Conservation (phyloP, 2,329 filamentous ascomycete species). For the Ciborinia camelliae region DNA sequence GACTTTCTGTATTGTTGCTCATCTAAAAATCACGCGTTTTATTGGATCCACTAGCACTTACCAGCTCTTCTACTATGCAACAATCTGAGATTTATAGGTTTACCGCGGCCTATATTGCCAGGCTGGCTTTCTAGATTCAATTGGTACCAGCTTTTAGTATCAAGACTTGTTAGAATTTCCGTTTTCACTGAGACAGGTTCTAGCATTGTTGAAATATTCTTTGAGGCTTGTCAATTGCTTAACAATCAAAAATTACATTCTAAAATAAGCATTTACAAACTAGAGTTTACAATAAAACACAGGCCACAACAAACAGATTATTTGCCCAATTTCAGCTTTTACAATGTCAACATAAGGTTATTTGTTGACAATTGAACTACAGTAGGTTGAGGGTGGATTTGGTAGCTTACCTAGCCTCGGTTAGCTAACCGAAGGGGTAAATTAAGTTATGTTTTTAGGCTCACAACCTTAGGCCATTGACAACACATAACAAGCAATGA, state of each 20-base stretch:
- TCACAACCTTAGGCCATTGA: not conserved
- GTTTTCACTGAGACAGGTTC: not conserved
- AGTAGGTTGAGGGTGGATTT: not conserved
- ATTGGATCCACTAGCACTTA: not conserved
- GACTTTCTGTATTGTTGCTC: not conserved
- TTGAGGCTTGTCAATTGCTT: not conserved
- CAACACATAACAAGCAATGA: not conserved
- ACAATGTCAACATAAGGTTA: too few species aligned
- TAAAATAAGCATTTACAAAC: not conserved
- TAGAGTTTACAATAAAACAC: fast-evolving
- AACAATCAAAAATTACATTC: not conserved
- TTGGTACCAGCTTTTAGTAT: too few species aligned
- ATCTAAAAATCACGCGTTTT: not conserved
- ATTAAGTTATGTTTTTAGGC: not conserved
- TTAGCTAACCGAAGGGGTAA: slow-evolving; percentile 9
- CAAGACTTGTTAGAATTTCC: too few species aligned
- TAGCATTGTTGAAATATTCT: not conserved
- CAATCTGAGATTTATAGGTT: not conserved
- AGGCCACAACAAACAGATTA: fast-evolving
- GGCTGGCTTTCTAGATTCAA: not conserved
- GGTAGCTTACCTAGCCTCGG: not conserved
- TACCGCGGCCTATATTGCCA: not conserved
- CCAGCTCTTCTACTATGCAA: not conserved
- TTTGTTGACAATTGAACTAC: not conserved
- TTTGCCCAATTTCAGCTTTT: fast-evolving